Percentiles rank a stretch among this genome's conserved stretches.
Evolutionary conservation across 352 stramenopile genomes (phyloP).

Genomic region (Globisporangium echinulatum): DNA sequence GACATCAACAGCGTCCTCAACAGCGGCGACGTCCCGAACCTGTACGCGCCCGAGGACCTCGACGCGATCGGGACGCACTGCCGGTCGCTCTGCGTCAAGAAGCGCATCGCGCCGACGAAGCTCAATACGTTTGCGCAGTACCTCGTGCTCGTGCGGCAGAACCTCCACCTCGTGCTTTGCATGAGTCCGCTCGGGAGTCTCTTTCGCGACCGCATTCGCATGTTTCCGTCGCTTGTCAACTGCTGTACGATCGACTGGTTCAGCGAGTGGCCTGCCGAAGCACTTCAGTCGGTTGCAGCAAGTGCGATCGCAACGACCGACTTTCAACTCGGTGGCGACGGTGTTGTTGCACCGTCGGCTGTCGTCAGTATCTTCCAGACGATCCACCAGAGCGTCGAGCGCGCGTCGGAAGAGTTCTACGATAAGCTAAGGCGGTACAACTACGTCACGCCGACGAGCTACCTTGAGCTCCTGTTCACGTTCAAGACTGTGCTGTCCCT

Average conservation of each 20-base stretch:
- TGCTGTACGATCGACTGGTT: slow-evolving; percentile 90
- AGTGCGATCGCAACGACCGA: slow-evolving; percentile 54
- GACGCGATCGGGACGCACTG: slow-evolving; percentile 90
- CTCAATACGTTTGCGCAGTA: slow-evolving; percentile 95
- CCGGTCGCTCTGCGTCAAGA: slow-evolving; percentile 88
- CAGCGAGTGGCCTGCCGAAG: slow-evolving; percentile 80
- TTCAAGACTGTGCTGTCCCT: slow-evolving; percentile 88
- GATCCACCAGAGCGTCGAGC: slow-evolving; percentile 89
- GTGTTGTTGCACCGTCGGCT: slow-evolving; percentile 32
- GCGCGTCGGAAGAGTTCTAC: slow-evolving; percentile 76
- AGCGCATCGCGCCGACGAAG: slow-evolving; percentile 87
- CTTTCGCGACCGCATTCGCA: slow-evolving; percentile 89
- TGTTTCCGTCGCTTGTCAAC: slow-evolving; percentile 88
- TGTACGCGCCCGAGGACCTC: slow-evolving; percentile 91
- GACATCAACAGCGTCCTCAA: slow-evolving; percentile 96
- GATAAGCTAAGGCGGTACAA: slow-evolving; percentile 86
- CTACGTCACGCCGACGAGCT: slow-evolving; percentile 93
- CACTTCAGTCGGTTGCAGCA: slow-evolving; percentile 73
- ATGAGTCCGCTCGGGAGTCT: slow-evolving; percentile 89
- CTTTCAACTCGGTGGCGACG: slow-evolving; percentile 42
- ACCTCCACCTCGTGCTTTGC: slow-evolving; percentile 90
- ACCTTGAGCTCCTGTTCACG: slow-evolving; percentile 90
- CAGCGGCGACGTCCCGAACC: slow-evolving; percentile 92
- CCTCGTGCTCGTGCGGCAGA: slow-evolving; percentile 87
- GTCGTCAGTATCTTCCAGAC: slow-evolving; percentile 80